Percentiles rank a stretch among this genome's conserved stretches.
Evolutionary conservation across 2,329 filamentous ascomycete genomes (phyloP).

Genomic region (Geoglossum cookeanum): DNA sequence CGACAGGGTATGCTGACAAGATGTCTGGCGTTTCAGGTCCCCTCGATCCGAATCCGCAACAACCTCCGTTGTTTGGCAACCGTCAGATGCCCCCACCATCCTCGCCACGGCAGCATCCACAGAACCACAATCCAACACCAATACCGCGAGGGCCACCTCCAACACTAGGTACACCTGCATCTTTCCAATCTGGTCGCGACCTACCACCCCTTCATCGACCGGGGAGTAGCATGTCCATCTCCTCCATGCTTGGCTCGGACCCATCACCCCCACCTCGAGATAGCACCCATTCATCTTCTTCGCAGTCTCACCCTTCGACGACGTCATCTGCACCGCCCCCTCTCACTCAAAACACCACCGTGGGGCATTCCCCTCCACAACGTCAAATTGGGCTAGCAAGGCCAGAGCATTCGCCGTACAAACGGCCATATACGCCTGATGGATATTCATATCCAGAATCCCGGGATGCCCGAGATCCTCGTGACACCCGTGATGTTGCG

Average conservation of each 20-base stretch:
- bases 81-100: slow-evolving; percentile 32
- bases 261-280: slow-evolving; percentile 21
- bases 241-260: slow-evolving; percentile 45
- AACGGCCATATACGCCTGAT: slow-evolving; percentile 57
- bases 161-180: slow-evolving; percentile 12
- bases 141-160: slow-evolving; percentile 21
- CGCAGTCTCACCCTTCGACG: slow-evolving; percentile 27
- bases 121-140: slow-evolving; percentile 13
- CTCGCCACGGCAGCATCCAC: slow-evolving; percentile 21
- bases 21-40: slow-evolving; percentile 11
- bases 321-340: neutral
- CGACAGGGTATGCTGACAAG: neutral
- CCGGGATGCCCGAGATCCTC: neutral
- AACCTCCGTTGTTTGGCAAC: slow-evolving; percentile 17
- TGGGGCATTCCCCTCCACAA: slow-evolving; percentile 1
- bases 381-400: slow-evolving; percentile 15
- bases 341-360: neutral
- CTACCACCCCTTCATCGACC: slow-evolving; percentile 33
- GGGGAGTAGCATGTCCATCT: slow-evolving; percentile 52
- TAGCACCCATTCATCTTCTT: slow-evolving; percentile 18
- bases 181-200: slow-evolving; percentile 30
- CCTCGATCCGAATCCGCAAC: slow-evolving; percentile 17
- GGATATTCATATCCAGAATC: slow-evolving; percentile 37
- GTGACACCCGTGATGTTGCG: slow-evolving; percentile 19
- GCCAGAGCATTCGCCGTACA: slow-evolving; percentile 41